Percentiles rank a stretch among this genome's conserved stretches.
phyloP scores from a whole-genome alignment of 805 yeast species.

The Pichia manshurica region DNA sequence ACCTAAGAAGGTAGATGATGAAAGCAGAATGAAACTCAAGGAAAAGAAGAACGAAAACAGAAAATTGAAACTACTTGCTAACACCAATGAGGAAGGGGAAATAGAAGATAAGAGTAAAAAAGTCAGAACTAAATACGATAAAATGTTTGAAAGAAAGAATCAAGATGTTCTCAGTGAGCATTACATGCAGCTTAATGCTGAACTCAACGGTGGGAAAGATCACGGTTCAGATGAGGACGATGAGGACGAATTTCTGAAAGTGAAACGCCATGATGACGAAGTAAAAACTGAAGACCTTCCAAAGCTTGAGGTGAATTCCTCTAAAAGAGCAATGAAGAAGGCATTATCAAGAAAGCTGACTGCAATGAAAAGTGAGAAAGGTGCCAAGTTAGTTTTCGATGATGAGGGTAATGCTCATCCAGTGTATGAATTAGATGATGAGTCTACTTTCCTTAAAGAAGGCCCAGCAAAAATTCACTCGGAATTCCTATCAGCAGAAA shows the following conservation, averaged over 20 bases:
- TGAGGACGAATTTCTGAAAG: constrained; percentile 67
- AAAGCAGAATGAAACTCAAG: constrained; percentile 42
- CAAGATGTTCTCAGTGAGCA: constrained; percentile 90
- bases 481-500: constrained; percentile 61
- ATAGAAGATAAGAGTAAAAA: constrained; percentile 37
- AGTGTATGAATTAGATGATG: constrained; percentile 84
- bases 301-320: constrained; percentile 48
- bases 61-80: constrained; percentile 51
- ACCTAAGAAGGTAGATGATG: constrained; percentile 34
- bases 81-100: constrained; percentile 62
- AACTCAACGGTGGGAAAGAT: constrained; percentile 22
- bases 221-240: constrained; percentile 32
- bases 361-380: constrained; percentile 44
- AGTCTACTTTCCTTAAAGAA: constrained; percentile 69
- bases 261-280: constrained; percentile 73
- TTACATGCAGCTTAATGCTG: constrained; percentile 66
- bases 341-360: constrained; percentile 84
- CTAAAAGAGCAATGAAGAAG: constrained; percentile 78
- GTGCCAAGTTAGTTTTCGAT: constrained; percentile 80
- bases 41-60: constrained; percentile 79
- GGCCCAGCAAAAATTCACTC: constrained; percentile 59
- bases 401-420: constrained; percentile 94
- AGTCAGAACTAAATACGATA: constrained; percentile 83
- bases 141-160: constrained; percentile 92
- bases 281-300: constrained; percentile 61